phyloP scores from a whole-genome alignment of 371 early-diverging fungal genomes.

The Apophysomyces variabilis region DNA sequence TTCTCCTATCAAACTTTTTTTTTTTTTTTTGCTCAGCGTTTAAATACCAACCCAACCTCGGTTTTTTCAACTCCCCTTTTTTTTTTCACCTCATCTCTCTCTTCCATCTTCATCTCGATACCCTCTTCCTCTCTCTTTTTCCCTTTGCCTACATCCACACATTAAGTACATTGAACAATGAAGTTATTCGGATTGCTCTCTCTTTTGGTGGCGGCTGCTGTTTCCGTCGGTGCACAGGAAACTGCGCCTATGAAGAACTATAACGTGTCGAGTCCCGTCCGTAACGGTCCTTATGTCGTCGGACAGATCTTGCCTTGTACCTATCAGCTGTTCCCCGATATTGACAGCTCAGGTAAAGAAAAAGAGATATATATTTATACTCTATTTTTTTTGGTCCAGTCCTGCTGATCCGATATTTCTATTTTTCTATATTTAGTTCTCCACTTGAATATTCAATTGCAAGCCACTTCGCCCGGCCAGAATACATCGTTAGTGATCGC shows the following conservation, averaged over 20 bases:
- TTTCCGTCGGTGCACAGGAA: conserved; percentile 35
- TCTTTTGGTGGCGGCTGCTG: conserved; percentile 10
- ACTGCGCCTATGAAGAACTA: conserved; percentile 42
- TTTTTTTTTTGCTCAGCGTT: neutral
- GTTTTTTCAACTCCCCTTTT: neutral
- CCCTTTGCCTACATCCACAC: neutral
- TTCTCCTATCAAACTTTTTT: neutral
- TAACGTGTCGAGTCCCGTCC: conserved; percentile 43
- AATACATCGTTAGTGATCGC: conserved; percentile 27
- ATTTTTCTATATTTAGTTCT: neutral
- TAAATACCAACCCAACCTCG: neutral
- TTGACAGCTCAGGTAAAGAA: conserved; percentile 29
- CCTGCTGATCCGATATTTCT: neutral
- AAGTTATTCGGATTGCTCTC: conserved; percentile 16
- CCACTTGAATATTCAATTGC: neutral
- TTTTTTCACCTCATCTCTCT: neutral
- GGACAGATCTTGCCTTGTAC: conserved; percentile 45
- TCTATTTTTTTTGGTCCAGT: neutral
- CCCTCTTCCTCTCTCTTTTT: neutral
- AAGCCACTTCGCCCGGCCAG: neutral
- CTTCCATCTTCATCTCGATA: conserved; percentile 4
- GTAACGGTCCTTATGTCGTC: conserved; percentile 44
- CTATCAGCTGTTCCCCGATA: conserved; percentile 30
- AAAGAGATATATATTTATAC: neutral
- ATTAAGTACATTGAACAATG: conserved; percentile 1